Evolutionary conservation across 2,329 filamentous ascomycete genomes (phyloP), one percentile per base, ranked within the genome.

Genomic region (Botrytis pseudocinerea): DNA sequence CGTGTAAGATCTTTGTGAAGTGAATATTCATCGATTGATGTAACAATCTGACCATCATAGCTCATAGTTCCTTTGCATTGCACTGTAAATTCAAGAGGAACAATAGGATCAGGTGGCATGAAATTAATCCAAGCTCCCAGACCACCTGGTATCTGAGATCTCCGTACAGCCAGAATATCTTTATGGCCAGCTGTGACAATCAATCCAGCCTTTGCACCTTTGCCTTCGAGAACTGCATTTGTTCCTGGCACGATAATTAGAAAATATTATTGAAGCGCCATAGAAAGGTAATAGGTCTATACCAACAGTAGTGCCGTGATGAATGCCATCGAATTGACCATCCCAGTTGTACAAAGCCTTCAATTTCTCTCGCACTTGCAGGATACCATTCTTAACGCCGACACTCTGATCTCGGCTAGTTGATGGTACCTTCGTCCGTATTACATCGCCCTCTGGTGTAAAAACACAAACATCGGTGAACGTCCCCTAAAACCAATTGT

Each of bases 391-490:
- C 25, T 71, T 71, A 16, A 63, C 69, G n/a, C 57, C 57, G 9
- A 71, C 35, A 3, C 69, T 64, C 44, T 71, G 69, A 25, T 57
- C 69, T 16, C 63, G 57, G 8, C 42, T n/a, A n/a, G 69, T 70
- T 28, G 69, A 63, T 20, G 42, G 57, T 18, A 70, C 59, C 28
- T 70, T 70, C 2, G 42, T 54, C 25, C 69, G 59, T n/a, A 71
- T n/a, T 25, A 44, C 44, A n/a, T 64, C 54, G 2, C 69, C 69
- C 32, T 42, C 44, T 42, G 59, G 44, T 51, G 69, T 70, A 25
- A 70, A 70, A 32, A 54, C 69, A 10, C 69, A 70, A 5, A 70
- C 69, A 54, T 70, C 69, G 16, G 69, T 70, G 42, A 70, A 63
- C 32, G 69, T 63, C 7, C 59, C 69, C 69, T 70, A 20, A 22